Conservation (phyloP, 768 basidiomycete species). For the Suillus subalutaceus region DNA sequence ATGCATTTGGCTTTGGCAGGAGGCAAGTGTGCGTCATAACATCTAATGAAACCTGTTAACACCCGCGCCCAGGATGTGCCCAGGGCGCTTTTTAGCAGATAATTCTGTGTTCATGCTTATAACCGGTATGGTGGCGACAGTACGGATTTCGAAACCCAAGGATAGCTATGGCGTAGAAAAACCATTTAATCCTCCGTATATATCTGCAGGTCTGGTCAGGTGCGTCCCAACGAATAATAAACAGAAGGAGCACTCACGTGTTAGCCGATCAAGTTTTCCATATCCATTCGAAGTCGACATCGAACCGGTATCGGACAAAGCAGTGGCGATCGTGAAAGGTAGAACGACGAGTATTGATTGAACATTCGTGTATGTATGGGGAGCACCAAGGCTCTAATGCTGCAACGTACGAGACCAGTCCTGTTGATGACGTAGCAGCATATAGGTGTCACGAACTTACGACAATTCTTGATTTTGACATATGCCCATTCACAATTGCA, state of each 20-base stretch:
- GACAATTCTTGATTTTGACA: background rate
- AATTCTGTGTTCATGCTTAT: conserved; percentile 9
- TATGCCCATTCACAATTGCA: background rate
- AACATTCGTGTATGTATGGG: background rate
- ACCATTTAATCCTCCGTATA: conserved; percentile 5
- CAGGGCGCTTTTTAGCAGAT: conserved; percentile 10
- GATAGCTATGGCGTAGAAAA: background rate
- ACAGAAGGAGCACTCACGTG: background rate
- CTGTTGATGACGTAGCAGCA: background rate
- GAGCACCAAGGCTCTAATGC: background rate
- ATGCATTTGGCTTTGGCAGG: conserved; percentile 13
- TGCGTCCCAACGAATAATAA: background rate
- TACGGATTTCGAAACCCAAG: conserved; percentile 6
- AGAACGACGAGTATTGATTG: background rate
- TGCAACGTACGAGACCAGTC: background rate
- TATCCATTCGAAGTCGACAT: conserved; percentile 16
- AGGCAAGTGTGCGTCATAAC: background rate
- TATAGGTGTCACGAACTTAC: background rate
- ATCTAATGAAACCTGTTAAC: background rate
- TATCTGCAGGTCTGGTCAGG: conserved; percentile 2
- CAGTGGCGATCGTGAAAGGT: conserved; percentile 15
- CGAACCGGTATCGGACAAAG: conserved; percentile 15
- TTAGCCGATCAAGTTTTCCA: conserved; percentile 12
- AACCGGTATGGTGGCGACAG: conserved; percentile 2
- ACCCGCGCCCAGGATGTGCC: background rate